A percentile compares a stretch with the other conserved stretches of the same genome.
phyloP scores from a whole-genome alignment of 345 rosid species.

The Hypericum androsaemum region DNA sequence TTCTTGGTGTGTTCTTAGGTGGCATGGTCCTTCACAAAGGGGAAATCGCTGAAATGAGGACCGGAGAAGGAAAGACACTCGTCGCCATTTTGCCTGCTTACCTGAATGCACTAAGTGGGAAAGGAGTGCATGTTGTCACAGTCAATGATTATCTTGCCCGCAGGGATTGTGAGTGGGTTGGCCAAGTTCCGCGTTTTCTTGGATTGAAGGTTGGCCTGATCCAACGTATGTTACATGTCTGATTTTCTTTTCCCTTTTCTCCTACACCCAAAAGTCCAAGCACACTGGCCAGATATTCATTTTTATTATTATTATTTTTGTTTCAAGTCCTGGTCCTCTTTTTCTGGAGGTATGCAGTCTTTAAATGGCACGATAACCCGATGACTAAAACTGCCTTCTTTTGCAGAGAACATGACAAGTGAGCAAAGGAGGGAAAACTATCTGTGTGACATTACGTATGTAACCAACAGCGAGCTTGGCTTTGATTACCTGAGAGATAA shows the following conservation, averaged over 20 bases:
- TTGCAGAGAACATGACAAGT: constrained; percentile 82
- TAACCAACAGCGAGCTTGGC: constrained; percentile 95
- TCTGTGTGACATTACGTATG: constrained; percentile 84
- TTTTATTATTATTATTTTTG: neutral
- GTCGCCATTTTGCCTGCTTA: constrained; percentile 94
- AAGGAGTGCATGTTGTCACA: constrained; percentile 95
- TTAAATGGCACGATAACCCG: constrained; percentile 2
- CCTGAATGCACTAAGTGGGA: constrained; percentile 85
- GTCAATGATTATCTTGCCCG: constrained; percentile 94
- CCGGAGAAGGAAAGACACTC: constrained; percentile 99
- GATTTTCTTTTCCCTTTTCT: constrained; percentile 4
- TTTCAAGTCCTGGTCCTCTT: constrained; percentile 3
- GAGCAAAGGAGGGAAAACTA: constrained; percentile 92
- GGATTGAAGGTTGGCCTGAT: constrained; percentile 99
- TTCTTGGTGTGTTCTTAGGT: constrained; percentile 29
- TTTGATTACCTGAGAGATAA: constrained; percentile 92
- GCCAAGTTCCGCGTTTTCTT: constrained; percentile 95
- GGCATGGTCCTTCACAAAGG: constrained; percentile 98
- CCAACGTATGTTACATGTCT: constrained; percentile 73
- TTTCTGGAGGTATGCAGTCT: neutral
- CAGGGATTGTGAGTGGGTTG: constrained; percentile 99
- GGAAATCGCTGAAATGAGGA: constrained; percentile 95
- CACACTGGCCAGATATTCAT: neutral
- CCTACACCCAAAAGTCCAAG: neutral
- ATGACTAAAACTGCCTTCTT: constrained; percentile 7